These are phyloP conservation scores for Medicago lupulina DNA, from an alignment of 306 rosid species.

Conservation along the genomic window DNA sequence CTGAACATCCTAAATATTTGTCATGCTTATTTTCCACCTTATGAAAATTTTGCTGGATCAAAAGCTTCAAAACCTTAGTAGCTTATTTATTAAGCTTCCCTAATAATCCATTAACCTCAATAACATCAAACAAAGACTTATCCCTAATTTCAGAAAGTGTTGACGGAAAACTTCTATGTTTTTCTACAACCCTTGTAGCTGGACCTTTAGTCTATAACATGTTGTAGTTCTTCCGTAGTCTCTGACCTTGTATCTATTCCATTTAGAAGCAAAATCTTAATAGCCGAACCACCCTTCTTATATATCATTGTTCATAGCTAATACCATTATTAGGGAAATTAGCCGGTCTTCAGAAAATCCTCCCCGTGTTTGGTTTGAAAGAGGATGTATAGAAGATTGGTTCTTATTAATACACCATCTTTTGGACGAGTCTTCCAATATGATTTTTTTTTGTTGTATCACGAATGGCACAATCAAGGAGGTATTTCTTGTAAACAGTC, in stretches of 20 bases:
- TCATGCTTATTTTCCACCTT: conserved; percentile 10
- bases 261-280: conserved; percentile 2
- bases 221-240: background rate
- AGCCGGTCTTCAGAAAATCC: background rate
- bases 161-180: background rate
- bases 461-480: no score
- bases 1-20: background rate
- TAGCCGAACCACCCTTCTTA: background rate
- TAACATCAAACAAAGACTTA: background rate
- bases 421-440: no score
- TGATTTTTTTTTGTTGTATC: no score
- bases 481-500: no score
- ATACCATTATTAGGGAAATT: background rate
- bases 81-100: background rate
- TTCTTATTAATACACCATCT: no score
- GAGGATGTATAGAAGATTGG: background rate
- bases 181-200: conserved; percentile 1
- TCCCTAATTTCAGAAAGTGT: background rate
- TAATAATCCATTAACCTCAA: conserved; percentile 3
- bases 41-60: background rate
- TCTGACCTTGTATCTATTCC: background rate
- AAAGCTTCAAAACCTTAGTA: background rate
- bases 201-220: background rate
- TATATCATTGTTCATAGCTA: no score
- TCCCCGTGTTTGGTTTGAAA: background rate